phyloP scores from a whole-genome alignment of 208 protist genomes.

The Leishmania tarentolae region DNA sequence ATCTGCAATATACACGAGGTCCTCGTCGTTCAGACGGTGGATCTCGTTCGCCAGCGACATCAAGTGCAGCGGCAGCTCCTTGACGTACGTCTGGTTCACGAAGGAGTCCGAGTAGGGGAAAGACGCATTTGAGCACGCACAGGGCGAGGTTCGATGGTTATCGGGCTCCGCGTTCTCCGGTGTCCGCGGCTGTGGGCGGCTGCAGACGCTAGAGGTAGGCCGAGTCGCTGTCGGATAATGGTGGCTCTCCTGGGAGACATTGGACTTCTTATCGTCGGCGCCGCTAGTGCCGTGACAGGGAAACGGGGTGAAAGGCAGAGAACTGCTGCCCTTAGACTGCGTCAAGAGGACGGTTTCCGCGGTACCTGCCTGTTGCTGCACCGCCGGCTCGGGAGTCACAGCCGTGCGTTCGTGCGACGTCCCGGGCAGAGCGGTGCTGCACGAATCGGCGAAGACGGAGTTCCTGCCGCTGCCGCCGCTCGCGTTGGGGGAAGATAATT shows the following conservation, averaged over 20 bases:
- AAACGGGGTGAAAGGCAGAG: neutral
- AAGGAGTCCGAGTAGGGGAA: slow-evolving; percentile 38
- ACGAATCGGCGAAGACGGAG: neutral
- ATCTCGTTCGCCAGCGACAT: slow-evolving; percentile 56
- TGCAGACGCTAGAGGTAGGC: neutral
- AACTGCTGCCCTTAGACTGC: neutral
- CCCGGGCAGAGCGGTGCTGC: neutral
- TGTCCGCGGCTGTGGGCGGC: slow-evolving; percentile 4
- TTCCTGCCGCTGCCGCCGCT: neutral
- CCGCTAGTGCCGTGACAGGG: neutral
- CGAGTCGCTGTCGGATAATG: too few relatives aligned
- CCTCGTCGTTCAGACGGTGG: slow-evolving; percentile 44
- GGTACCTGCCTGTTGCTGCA: neutral
- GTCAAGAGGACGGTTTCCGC: neutral
- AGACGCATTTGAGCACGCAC: neutral
- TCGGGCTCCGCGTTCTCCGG: neutral
- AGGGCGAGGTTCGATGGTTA: neutral
- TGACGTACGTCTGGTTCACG: slow-evolving; percentile 25
- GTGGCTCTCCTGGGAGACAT: neutral
- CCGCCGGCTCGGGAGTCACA: neutral
- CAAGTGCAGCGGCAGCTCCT: slow-evolving; percentile 54
- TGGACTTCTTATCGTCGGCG: neutral
- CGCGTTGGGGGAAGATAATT: neutral
- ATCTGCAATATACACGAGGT: slow-evolving; percentile 59
- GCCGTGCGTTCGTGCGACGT: neutral